phyloP scores from a whole-genome alignment of 169 alveolate species.

The Plasmodium fragile region DNA sequence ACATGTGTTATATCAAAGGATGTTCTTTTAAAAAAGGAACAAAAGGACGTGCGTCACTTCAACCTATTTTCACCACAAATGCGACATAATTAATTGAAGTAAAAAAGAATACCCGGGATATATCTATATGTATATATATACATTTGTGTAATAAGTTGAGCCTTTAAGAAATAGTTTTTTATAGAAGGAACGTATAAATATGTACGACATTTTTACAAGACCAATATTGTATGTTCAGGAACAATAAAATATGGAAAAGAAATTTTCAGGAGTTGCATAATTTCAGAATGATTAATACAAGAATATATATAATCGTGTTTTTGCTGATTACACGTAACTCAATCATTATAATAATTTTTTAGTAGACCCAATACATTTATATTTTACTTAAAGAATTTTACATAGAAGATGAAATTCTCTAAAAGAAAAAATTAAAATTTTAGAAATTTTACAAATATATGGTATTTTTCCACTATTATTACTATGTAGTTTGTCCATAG shows the following conservation, averaged over 20 bases:
- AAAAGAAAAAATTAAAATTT: background rate
- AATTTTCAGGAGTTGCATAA: slow-evolving; percentile 3
- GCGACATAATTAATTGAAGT: background rate
- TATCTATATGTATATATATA: background rate
- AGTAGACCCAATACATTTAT: background rate
- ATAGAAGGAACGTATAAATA: background rate
- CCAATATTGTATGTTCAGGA: background rate
- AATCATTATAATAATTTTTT: background rate
- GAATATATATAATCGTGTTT: background rate
- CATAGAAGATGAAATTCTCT: background rate
- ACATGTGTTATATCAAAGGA: background rate
- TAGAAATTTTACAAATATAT: background rate
- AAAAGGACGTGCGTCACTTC: background rate
- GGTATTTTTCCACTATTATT: background rate
- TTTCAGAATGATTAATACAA: background rate
- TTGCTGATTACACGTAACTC: background rate
- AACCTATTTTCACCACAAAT: background rate
- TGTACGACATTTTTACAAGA: background rate
- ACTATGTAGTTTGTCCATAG: background rate
- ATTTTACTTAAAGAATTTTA: background rate
- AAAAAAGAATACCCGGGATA: background rate
- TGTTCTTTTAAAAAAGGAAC: background rate
- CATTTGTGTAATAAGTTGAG: background rate
- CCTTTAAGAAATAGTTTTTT: background rate
- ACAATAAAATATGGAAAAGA: background rate